phyloP scores from a whole-genome alignment of 148 eudicot genomes.

The Amaranthus palmeri region DNA sequence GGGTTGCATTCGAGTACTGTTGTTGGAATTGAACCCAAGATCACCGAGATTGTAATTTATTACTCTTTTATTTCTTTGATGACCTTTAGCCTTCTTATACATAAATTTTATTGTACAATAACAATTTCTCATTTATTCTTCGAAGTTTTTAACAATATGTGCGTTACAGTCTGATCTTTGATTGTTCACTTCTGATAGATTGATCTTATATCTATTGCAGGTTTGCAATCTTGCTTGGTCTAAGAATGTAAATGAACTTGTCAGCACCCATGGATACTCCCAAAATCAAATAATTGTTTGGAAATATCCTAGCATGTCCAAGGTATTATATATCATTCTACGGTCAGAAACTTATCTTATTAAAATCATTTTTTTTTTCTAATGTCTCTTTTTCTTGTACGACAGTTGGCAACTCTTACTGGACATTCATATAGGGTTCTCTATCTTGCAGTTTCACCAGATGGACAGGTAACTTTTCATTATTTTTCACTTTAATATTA shows the following conservation, averaged over 20 bases:
- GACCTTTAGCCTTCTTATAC: too few relatives aligned
- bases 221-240: slow-evolving; percentile 98
- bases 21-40: too few relatives aligned
- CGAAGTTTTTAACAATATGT: neutral
- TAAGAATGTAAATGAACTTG: slow-evolving; percentile 82
- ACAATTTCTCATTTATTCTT: too few relatives aligned
- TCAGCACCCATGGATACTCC: slow-evolving; percentile 92
- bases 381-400: neutral
- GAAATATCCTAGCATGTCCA: slow-evolving; percentile 90
- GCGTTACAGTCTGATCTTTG: neutral
- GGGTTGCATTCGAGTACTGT: too few relatives aligned
- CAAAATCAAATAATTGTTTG: slow-evolving; percentile 87
- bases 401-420: slow-evolving; percentile 77
- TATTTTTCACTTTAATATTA: neutral
- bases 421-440: slow-evolving; percentile 85
- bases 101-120: too few relatives aligned
- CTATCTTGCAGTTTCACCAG: slow-evolving; percentile 84
- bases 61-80: too few relatives aligned
- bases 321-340: slow-evolving; percentile 38
- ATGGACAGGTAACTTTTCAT: slow-evolving; percentile 62
- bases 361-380: neutral
- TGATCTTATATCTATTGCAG: slow-evolving; percentile 31
- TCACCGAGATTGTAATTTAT: too few relatives aligned
- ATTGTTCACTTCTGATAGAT: neutral
- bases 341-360: neutral